Conservation (phyloP, 176 grass and related monocot species). For the Hyparrhenia diplandra region DNA sequence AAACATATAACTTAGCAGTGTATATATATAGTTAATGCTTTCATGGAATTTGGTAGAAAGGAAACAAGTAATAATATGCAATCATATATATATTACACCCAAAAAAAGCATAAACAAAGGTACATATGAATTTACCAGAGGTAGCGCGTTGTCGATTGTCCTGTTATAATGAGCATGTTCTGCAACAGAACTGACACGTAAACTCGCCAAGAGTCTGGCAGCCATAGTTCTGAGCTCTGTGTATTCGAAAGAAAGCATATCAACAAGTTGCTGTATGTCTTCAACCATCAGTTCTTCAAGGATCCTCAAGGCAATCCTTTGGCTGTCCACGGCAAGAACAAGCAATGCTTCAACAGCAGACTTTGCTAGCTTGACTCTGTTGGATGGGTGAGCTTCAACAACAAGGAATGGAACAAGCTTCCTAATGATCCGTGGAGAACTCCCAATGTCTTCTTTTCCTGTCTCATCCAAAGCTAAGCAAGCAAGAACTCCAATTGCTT, state of each 20-base stretch:
- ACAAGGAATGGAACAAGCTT: conserved; percentile 6
- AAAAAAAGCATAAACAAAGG: background rate
- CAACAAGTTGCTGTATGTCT: background rate
- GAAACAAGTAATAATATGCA: no score
- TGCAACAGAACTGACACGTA: background rate
- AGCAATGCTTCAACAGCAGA: background rate
- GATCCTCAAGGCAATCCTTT: background rate
- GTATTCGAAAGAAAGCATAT: background rate
- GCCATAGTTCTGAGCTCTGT: background rate
- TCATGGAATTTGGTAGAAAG: no score
- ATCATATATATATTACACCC: background rate
- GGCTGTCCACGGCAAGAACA: background rate
- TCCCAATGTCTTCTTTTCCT: background rate
- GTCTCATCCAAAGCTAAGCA: conserved; percentile 1
- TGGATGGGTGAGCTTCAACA: background rate
- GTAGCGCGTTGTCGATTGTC: background rate
- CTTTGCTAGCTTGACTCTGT: background rate
- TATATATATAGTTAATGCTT: background rate
- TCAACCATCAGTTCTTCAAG: background rate
- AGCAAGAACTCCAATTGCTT: background rate
- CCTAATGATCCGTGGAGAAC: background rate
- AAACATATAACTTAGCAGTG: background rate
- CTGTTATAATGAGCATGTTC: background rate
- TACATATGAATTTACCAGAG: background rate
- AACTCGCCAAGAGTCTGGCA: background rate